Percentiles rank a stretch among this genome's conserved stretches.
phyloP scores from a whole-genome alignment of 2,329 filamentous ascomycete genomes.

The Neobulgaria alba region DNA sequence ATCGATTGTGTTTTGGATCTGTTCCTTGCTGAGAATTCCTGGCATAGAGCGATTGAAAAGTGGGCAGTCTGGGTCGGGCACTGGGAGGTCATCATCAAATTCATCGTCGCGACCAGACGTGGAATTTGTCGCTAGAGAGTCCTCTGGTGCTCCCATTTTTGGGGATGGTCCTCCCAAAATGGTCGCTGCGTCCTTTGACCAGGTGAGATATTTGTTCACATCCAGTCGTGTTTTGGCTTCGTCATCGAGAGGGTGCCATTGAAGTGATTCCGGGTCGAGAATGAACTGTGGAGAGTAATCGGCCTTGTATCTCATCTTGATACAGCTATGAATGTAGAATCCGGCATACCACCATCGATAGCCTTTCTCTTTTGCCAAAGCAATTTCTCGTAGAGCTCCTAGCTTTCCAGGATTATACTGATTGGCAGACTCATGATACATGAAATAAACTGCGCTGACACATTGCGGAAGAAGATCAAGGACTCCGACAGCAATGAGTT shows the following conservation, averaged over 20 bases:
- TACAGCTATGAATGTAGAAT: slow-evolving; percentile 73
- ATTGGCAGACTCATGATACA: slow-evolving; percentile 70
- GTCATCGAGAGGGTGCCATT: slow-evolving; percentile 49
- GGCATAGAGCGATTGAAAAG: slow-evolving; percentile 59
- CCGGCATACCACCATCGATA: slow-evolving; percentile 78
- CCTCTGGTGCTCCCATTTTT: neutral
- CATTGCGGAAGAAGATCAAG: slow-evolving; percentile 68
- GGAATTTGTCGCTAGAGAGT: neutral
- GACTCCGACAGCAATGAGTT: slow-evolving; percentile 67
- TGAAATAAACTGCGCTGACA: slow-evolving; percentile 75
- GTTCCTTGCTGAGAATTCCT: slow-evolving; percentile 48
- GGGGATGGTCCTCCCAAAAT: neutral
- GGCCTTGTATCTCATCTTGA: slow-evolving; percentile 80
- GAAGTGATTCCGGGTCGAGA: slow-evolving; percentile 57
- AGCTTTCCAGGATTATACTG: slow-evolving; percentile 65
- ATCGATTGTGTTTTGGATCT: slow-evolving; percentile 43
- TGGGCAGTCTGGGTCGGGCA: slow-evolving; percentile 27
- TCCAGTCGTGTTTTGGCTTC: slow-evolving; percentile 43
- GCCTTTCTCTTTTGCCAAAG: slow-evolving; percentile 57
- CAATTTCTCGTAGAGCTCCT: slow-evolving; percentile 64
- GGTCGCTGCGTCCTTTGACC: slow-evolving; percentile 11
- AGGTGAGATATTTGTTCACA: slow-evolving; percentile 21
- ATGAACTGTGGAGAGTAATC: slow-evolving; percentile 69
- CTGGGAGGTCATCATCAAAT: slow-evolving; percentile 4
- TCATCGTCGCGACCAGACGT: slow-evolving; percentile 10